Conservation (phyloP, 2,329 filamentous ascomycete species). For the Ceratocystis lukuohia region DNA sequence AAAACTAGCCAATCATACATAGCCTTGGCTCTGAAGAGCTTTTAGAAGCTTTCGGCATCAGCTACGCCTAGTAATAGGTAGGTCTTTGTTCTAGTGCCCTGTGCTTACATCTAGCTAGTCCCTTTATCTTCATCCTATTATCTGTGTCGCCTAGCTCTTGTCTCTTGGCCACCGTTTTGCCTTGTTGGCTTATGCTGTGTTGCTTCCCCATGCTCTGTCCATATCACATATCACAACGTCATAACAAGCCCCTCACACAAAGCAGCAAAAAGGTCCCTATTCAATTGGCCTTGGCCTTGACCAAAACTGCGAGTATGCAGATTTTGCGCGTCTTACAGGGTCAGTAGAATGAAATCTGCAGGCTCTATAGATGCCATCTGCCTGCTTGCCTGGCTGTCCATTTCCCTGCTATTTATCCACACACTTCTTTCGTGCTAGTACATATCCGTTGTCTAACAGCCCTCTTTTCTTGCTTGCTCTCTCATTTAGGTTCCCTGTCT, state of each 20-base stretch:
- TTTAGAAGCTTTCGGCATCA: neutral
- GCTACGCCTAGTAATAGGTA: neutral
- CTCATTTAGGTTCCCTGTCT: neutral
- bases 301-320: too few species aligned
- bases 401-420: neutral
- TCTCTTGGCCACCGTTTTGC: neutral
- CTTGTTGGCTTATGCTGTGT: neutral
- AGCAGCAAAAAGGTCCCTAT: neutral
- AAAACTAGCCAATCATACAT: neutral
- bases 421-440: neutral
- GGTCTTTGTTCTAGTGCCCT: neutral
- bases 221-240: neutral
- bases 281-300: too few species aligned
- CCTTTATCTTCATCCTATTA: neutral
- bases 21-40: neutral
- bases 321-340: neutral
- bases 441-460: neutral
- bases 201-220: neutral
- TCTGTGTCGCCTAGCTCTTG: neutral
- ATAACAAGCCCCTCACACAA: neutral
- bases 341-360: neutral
- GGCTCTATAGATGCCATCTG: neutral
- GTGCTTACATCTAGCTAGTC: neutral
- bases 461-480: neutral
- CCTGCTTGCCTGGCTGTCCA: neutral